These are phyloP conservation scores for Gynochthodes officinalis DNA, from an alignment of 257 asterid genomes.

Conservation along the genomic window DNA sequence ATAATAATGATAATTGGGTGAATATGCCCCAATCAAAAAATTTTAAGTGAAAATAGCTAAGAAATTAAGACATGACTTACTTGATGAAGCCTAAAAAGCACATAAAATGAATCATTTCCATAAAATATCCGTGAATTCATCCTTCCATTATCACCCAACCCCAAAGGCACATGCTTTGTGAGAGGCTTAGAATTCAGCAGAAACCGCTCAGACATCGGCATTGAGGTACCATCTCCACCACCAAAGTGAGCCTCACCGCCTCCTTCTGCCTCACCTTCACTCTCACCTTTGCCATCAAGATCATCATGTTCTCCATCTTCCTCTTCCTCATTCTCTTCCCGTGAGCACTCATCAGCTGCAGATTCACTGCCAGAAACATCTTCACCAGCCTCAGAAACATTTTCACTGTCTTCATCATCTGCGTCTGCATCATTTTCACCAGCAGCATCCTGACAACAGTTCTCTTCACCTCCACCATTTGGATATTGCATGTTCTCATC, in stretches of 20 bases:
- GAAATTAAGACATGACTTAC: constrained; percentile 33
- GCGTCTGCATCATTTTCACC: constrained; percentile 79
- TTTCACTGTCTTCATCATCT: constrained; percentile 86
- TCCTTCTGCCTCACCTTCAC: constrained; percentile 94
- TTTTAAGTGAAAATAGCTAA: not conserved
- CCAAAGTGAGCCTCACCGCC: constrained; percentile 60
- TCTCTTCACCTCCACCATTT: constrained; percentile 45
- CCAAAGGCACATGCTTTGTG: constrained; percentile 55
- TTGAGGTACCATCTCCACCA: constrained; percentile 52
- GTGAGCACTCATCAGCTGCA: constrained; percentile 82
- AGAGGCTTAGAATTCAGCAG: constrained; percentile 69
- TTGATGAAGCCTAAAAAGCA: constrained; percentile 93
- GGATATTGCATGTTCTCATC: constrained; percentile 47
- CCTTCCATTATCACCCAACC: constrained; percentile 31
- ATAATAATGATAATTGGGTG: no score
- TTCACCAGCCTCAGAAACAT: constrained; percentile 75
- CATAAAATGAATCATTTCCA: constrained; percentile 87
- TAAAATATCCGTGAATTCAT: constrained; percentile 55
- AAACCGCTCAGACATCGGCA: constrained; percentile 63
- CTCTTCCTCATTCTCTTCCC: constrained; percentile 85
- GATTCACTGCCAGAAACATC: constrained; percentile 93
- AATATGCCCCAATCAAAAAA: not conserved
- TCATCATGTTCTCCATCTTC: constrained; percentile 74
- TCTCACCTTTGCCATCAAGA: constrained; percentile 78
- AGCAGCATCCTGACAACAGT: constrained; percentile 46